Evolutionary conservation across 2,329 filamentous ascomycete genomes (phyloP).

Genomic region (Claviceps sorghi): DNA sequence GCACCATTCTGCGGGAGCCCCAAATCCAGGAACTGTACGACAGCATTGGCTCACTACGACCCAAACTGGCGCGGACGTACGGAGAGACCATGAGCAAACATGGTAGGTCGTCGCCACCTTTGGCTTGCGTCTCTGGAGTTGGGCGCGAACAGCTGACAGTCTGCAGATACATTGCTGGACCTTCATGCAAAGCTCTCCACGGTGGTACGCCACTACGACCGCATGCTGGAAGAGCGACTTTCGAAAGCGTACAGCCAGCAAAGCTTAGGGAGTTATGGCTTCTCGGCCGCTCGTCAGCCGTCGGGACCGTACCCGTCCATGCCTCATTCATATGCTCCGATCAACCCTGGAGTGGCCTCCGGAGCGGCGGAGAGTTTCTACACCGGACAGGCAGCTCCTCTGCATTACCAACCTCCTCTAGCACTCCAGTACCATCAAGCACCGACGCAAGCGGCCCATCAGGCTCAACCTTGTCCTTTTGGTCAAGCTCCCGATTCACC

Average conservation of each 20-base stretch:
- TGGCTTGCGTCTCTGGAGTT: not conserved
- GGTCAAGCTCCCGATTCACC: slow-evolving; percentile 26
- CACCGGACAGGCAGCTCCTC: slow-evolving; percentile 45
- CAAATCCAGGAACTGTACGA: slow-evolving; percentile 98
- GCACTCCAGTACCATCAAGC: slow-evolving; percentile 14
- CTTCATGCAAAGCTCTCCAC: slow-evolving; percentile 90
- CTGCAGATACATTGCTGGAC: slow-evolving; percentile 73
- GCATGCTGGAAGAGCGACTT: slow-evolving; percentile 90
- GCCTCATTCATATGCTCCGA: slow-evolving; percentile 32
- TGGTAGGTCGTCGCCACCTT: slow-evolving; percentile 38
- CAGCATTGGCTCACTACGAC: slow-evolving; percentile 82
- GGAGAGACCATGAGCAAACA: slow-evolving; percentile 99
- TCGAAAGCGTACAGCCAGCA: slow-evolving; percentile 87
- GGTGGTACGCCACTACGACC: slow-evolving; percentile 92
- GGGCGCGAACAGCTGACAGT: not conserved
- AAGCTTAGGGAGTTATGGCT: slow-evolving; percentile 48
- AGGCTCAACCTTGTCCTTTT: slow-evolving; percentile 30
- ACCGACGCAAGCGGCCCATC: slow-evolving; percentile 17
- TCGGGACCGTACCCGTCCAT: slow-evolving; percentile 59
- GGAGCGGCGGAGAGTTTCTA: slow-evolving; percentile 69
- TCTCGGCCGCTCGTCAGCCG: slow-evolving; percentile 36
- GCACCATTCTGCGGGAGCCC: slow-evolving; percentile 89
- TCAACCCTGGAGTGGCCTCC: slow-evolving; percentile 35
- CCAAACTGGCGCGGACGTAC: slow-evolving; percentile 88
- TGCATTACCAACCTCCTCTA: slow-evolving; percentile 14